These are phyloP conservation scores for Musa schizocarpa DNA, from an alignment of 176 grass and related monocot species.

Conservation along the genomic window DNA sequence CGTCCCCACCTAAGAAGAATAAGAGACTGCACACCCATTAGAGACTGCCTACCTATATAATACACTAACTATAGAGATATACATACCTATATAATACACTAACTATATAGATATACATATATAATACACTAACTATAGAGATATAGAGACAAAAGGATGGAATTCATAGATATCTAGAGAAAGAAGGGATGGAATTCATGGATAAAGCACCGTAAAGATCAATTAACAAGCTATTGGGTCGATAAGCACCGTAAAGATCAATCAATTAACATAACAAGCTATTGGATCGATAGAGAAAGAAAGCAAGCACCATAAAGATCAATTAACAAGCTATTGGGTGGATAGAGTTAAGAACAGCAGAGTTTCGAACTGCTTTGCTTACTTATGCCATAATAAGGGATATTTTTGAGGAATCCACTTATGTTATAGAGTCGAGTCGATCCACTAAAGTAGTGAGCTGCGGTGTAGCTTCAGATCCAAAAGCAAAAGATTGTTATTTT, in stretches of 20 bases:
- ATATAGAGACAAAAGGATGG: background rate
- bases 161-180: background rate
- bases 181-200: background rate
- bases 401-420: background rate
- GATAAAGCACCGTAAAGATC: background rate
- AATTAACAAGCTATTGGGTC: slow-evolving; percentile 1
- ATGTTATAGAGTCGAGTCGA: slow-evolving; percentile 6
- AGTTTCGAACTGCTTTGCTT: background rate
- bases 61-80: background rate
- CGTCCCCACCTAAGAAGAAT: background rate
- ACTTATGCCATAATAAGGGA: background rate
- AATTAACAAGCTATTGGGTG: background rate
- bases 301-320: background rate
- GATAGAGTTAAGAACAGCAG: background rate
- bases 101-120: background rate
- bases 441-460: background rate
- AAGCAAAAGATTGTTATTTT: background rate
- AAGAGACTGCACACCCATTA: too few species aligned
- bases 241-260: background rate
- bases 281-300: too few species aligned
- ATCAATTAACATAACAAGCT: background rate
- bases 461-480: background rate
- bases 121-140: too few species aligned
- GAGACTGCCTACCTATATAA: background rate
- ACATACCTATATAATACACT: too few species aligned